A percentile compares a stretch with the other conserved stretches of the same genome.
phyloP scores from a whole-genome alignment of 1,284 basidiomycete genomes.

The Agaricales sp. region DNA sequence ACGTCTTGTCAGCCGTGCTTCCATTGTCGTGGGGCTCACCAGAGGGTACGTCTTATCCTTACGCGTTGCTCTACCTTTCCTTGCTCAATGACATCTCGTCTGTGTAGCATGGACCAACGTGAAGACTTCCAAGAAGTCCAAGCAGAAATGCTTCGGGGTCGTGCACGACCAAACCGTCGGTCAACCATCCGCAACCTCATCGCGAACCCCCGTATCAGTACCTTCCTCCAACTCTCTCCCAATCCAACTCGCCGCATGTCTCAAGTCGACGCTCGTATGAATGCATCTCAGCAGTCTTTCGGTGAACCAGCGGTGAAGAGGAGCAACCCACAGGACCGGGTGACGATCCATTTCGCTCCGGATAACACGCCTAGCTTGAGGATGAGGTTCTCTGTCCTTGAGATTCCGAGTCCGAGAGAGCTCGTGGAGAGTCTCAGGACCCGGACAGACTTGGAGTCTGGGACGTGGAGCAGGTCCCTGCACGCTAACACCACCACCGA shows the following conservation, averaged over 20 bases:
- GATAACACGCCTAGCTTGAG: constrained; percentile 46
- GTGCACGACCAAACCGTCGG: constrained; percentile 13
- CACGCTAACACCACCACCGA: constrained; percentile 10
- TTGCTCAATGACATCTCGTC: too few species aligned
- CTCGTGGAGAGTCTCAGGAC: constrained; percentile 21
- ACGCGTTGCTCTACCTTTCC: not conserved
- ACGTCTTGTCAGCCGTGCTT: constrained; percentile 40
- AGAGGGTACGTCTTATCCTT: constrained; percentile 49
- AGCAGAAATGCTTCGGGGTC: constrained; percentile 19
- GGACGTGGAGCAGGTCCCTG: constrained; percentile 4
- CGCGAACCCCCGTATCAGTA: constrained; percentile 41
- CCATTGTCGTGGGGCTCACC: constrained; percentile 46
- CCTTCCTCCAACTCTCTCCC: constrained; percentile 42
- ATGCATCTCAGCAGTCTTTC: not conserved
- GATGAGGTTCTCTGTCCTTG: constrained; percentile 49
- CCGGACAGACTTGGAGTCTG: constrained; percentile 11
- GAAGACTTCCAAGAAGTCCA: constrained; percentile 32
- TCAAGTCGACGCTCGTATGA: not conserved
- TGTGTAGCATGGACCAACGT: not conserved
- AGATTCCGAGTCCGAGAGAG: constrained; percentile 28
- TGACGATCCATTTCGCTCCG: constrained; percentile 41
- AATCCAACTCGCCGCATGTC: constrained; percentile 21
- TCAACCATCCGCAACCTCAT: constrained; percentile 35
- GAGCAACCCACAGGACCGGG: constrained; percentile 27
- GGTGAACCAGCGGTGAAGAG: constrained; percentile 6